phyloP scores from a whole-genome alignment of 2,329 filamentous ascomycete genomes.

The Colletotrichum orbiculare region DNA sequence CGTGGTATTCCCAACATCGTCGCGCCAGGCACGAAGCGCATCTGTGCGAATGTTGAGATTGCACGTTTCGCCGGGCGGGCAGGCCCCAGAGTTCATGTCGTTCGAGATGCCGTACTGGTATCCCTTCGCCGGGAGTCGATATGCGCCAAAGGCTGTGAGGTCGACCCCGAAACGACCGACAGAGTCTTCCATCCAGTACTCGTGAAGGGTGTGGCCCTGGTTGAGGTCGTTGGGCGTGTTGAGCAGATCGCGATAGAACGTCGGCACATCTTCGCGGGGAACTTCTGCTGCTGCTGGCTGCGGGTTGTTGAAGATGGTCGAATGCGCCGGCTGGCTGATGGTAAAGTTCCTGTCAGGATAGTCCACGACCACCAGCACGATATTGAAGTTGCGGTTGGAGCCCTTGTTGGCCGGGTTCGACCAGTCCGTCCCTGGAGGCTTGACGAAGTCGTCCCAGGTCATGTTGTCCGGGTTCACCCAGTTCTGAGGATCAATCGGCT shows the following conservation, averaged over 20 bases:
- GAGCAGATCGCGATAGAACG: slow-evolving; percentile 61
- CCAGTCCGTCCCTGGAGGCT: slow-evolving; percentile 61
- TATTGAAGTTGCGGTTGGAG: slow-evolving; percentile 64
- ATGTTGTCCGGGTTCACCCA: slow-evolving; percentile 66
- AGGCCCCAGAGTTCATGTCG: slow-evolving; percentile 60
- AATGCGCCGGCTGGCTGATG: slow-evolving; percentile 56
- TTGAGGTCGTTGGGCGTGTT: slow-evolving; percentile 62
- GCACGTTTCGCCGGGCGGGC: slow-evolving; percentile 55
- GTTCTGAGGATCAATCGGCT: slow-evolving; percentile 61
- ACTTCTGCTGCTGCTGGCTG: slow-evolving; percentile 50
- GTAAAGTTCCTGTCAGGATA: slow-evolving; percentile 62
- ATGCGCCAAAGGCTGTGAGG: slow-evolving; percentile 63
- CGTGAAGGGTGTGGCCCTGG: slow-evolving; percentile 62
- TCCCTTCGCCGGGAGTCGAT: slow-evolving; percentile 57
- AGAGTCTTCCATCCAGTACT: slow-evolving; percentile 69
- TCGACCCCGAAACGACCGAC: slow-evolving; percentile 63
- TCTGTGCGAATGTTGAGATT: slow-evolving; percentile 60
- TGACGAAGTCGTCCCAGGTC: slow-evolving; percentile 61
- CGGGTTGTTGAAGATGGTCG: slow-evolving; percentile 63
- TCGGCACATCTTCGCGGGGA: slow-evolving; percentile 57
- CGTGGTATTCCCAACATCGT: slow-evolving; percentile 61
- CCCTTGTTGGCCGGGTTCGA: slow-evolving; percentile 56
- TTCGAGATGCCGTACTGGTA: slow-evolving; percentile 64
- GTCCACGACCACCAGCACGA: slow-evolving; percentile 64
- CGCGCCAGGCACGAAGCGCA: slow-evolving; percentile 59